These are phyloP conservation scores for Cucumis variabilis DNA, from an alignment of 331 rosid genomes.

Conservation along the genomic window DNA sequence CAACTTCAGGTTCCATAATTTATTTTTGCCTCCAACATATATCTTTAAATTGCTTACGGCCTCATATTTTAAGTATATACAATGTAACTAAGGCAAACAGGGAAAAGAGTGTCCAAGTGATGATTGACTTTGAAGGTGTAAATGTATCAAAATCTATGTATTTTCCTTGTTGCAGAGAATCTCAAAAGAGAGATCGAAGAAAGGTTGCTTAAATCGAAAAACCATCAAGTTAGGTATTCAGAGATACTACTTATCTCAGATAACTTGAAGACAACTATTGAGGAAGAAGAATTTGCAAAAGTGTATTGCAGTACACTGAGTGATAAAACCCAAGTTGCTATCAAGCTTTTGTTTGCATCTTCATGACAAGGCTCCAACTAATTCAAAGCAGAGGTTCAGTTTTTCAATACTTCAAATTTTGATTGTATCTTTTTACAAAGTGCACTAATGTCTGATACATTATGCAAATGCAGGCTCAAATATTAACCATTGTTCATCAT, in stretches of 20 bases:
- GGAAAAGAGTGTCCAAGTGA: neutral
- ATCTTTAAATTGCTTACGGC: neutral
- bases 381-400: constrained; percentile 47
- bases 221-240: constrained; percentile 33
- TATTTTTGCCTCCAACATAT: neutral
- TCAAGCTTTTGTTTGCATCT: constrained; percentile 40
- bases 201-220: constrained; percentile 35
- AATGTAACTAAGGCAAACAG: constrained; percentile 1
- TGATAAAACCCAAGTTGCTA: constrained; percentile 42
- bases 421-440: neutral
- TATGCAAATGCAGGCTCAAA: constrained; percentile 43
- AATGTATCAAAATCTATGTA: constrained; percentile 5
- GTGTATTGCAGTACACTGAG: constrained; percentile 39
- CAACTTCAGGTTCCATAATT: neutral
- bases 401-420: neutral
- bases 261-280: constrained; percentile 47
- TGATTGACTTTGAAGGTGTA: constrained; percentile 6
- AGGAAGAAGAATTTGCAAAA: constrained; percentile 55
- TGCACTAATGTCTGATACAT: neutral
- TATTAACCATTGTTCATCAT: constrained; percentile 48
- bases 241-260: constrained; percentile 47
- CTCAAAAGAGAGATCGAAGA: neutral
- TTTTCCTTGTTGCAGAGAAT: constrained; percentile 24
- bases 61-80: neutral
- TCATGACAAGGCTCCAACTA: constrained; percentile 46